These are phyloP conservation scores for Malus sieversii DNA, from an alignment of 306 rosid species.

Conservation along the genomic window DNA sequence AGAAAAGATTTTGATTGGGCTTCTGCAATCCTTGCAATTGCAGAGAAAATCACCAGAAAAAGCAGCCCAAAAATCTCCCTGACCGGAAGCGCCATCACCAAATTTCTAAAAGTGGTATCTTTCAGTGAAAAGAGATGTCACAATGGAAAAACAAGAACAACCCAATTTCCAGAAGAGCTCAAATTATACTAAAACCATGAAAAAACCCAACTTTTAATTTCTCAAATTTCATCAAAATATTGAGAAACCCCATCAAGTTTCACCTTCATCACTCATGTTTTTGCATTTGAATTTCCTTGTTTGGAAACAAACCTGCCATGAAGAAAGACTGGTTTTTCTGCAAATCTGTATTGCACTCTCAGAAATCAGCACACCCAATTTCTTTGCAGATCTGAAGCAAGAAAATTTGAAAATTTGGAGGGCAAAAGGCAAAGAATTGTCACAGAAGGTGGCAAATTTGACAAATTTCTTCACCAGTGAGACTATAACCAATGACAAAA, in stretches of 20 bases:
- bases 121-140: constrained; percentile 8
- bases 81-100: constrained; percentile 35
- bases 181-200: constrained; percentile 12
- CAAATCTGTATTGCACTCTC: constrained; percentile 10
- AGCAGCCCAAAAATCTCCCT: constrained; percentile 25
- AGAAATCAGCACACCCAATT: constrained; percentile 14
- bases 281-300: constrained; percentile 18
- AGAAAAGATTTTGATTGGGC: constrained; percentile 57
- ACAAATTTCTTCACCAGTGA: constrained; percentile 13
- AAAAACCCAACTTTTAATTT: constrained; percentile 19
- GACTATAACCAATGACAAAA: not conserved
- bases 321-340: constrained; percentile 19
- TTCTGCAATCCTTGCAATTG: constrained; percentile 28
- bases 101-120: constrained; percentile 8
- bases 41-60: constrained; percentile 27
- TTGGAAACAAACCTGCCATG: not conserved
- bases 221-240: not conserved
- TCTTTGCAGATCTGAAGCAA: constrained; percentile 44
- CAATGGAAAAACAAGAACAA: constrained; percentile 11
- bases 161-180: not conserved
- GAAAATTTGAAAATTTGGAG: not conserved
- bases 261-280: constrained; percentile 25
- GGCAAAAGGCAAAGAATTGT: not conserved
- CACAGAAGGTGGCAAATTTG: constrained; percentile 11
- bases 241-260: constrained; percentile 20